phyloP scores from a whole-genome alignment of 345 rosid genomes.

The Arabis hirsuta region DNA sequence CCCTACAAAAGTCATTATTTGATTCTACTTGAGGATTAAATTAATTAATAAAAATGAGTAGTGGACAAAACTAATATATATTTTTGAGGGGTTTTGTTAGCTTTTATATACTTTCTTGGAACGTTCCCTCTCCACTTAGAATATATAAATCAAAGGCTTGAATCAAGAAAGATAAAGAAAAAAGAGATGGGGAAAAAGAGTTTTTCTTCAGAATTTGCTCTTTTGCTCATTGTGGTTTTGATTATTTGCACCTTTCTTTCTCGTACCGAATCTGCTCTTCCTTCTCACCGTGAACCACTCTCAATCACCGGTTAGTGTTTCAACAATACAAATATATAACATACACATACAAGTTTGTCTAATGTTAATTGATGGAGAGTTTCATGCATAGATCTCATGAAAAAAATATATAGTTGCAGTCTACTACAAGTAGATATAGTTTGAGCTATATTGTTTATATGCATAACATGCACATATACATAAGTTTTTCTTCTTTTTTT shows the following conservation, averaged over 20 bases:
- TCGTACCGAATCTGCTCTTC: neutral
- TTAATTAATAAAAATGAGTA: neutral
- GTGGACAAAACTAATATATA: neutral
- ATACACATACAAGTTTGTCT: too few relatives aligned
- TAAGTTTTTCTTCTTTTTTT: too few relatives aligned
- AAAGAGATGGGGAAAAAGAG: slow-evolving; percentile 5
- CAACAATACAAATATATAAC: neutral
- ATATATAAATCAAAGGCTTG: neutral
- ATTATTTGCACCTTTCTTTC: neutral
- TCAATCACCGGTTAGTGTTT: neutral
- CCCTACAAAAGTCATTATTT: neutral
- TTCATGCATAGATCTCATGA: too few relatives aligned
- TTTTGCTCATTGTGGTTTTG: slow-evolving; percentile 14
- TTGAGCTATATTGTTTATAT: too few relatives aligned
- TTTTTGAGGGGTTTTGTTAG: neutral
- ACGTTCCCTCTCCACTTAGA: neutral
- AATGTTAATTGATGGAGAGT: too few relatives aligned
- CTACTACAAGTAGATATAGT: too few relatives aligned
- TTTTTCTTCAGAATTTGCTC: slow-evolving; percentile 3
- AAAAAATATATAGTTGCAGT: too few relatives aligned
- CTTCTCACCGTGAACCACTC: neutral
- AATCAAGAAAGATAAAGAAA: neutral
- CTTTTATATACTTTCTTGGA: neutral
- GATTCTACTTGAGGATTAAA: neutral
- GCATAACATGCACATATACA: too few relatives aligned